Evolutionary conservation across 108 stramenopile genomes (phyloP).

Genomic region (Cyclotella baltica): DNA sequence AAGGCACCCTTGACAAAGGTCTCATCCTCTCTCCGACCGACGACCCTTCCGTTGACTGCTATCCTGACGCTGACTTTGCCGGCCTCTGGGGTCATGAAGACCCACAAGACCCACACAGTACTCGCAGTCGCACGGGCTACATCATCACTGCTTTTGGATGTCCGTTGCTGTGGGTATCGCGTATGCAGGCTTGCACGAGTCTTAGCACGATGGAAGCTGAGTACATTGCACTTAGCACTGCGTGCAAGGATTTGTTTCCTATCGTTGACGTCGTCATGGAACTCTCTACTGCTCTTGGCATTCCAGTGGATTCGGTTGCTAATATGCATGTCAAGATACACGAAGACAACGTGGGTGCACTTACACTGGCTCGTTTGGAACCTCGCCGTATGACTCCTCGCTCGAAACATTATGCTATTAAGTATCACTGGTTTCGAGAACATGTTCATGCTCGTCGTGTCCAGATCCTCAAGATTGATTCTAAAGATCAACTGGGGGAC

Average conservation of each 20-base stretch:
- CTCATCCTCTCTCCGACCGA: conserved; percentile 20
- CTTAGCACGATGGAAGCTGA: no score
- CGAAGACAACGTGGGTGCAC: conserved; percentile 4
- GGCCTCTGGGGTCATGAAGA: conserved; percentile 41
- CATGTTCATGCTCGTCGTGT: not conserved
- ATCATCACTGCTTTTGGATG: conserved; percentile 33
- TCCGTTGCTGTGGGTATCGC: conserved; percentile 51
- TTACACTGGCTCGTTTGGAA: not conserved
- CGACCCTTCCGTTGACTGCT: conserved; percentile 31
- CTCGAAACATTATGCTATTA: conserved; percentile 3
- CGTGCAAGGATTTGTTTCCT: not conserved
- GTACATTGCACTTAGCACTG: conserved; percentile 37
- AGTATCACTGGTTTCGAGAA: conserved; percentile 4
- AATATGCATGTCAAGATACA: not conserved
- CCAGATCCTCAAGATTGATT: not conserved
- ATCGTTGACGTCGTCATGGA: not conserved
- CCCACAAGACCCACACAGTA: conserved; percentile 31
- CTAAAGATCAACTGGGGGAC: not conserved
- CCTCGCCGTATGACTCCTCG: not conserved
- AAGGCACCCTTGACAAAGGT: conserved; percentile 14
- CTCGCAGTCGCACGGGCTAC: conserved; percentile 57
- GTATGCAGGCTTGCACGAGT: conserved; percentile 51
- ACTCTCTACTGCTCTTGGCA: not conserved
- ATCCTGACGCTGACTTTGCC: conserved; percentile 24
- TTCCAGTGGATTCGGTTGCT: not conserved